Percentiles rank a stretch among this genome's conserved stretches.
phyloP scores from a whole-genome alignment of 2,329 filamentous ascomycete genomes.

The Dactylellina parvicollis region DNA sequence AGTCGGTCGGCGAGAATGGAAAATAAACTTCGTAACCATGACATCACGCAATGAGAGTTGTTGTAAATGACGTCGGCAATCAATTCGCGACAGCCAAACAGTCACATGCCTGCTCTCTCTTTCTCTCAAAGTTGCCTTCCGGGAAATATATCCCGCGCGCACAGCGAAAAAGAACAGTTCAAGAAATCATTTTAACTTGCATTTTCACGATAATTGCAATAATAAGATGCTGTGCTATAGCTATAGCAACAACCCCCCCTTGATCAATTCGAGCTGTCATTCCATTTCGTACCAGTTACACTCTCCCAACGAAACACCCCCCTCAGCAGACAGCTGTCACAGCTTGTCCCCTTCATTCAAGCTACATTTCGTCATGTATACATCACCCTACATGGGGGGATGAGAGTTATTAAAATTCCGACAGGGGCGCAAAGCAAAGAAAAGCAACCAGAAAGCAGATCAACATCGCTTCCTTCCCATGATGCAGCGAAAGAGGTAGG shows the following conservation, averaged over 20 bases:
- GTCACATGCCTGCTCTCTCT: background rate
- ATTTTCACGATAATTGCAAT: background rate
- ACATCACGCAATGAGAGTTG: background rate
- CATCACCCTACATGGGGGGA: constrained; percentile 23
- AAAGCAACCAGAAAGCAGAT: background rate
- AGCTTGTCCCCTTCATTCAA: background rate
- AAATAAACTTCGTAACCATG: background rate
- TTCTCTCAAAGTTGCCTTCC: background rate
- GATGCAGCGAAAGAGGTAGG: background rate
- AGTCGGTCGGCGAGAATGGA: background rate
- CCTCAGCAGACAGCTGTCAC: background rate
- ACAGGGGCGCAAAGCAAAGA: constrained; percentile 1
- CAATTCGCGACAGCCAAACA: too few species aligned
- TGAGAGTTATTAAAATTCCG: constrained; percentile 9
- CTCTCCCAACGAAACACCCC: background rate
- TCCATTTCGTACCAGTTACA: background rate
- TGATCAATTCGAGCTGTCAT: background rate
- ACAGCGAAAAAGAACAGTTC: background rate
- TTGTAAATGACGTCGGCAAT: constrained; percentile 6
- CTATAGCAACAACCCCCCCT: background rate
- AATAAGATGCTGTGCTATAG: background rate
- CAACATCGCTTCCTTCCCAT: too few species aligned
- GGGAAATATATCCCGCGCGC: background rate
- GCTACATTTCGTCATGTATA: constrained; percentile 39
- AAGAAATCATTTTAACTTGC: background rate